Evolutionary conservation across 768 basidiomycete species (phyloP).

Genomic region (Zangia roseola): DNA sequence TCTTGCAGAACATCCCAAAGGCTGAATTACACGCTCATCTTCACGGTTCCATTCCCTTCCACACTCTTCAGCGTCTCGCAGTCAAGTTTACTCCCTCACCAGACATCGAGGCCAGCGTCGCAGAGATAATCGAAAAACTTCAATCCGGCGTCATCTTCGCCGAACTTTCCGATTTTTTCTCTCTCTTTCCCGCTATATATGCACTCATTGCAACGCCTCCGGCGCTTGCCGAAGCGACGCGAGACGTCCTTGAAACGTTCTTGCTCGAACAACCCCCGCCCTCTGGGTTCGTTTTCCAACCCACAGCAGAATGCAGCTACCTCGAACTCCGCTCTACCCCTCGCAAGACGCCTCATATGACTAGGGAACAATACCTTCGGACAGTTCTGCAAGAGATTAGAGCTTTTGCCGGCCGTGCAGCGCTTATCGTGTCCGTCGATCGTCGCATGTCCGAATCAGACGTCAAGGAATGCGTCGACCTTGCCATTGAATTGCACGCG

Average conservation of each 20-base stretch:
- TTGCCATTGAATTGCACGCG: constrained; percentile 53
- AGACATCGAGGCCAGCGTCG: constrained; percentile 36
- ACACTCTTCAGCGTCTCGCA: constrained; percentile 61
- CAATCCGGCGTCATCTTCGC: constrained; percentile 42
- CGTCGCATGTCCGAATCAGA: constrained; percentile 56
- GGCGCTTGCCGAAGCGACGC: constrained; percentile 53
- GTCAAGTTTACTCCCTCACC: constrained; percentile 31
- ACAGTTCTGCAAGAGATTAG: constrained; percentile 67
- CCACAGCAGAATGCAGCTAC: constrained; percentile 59
- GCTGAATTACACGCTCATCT: constrained; percentile 87
- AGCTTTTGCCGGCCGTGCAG: constrained; percentile 51
- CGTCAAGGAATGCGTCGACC: constrained; percentile 53
- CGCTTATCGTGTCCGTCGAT: constrained; percentile 76
- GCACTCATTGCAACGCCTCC: constrained; percentile 64
- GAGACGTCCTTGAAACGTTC: constrained; percentile 66
- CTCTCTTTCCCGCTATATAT: constrained; percentile 76
- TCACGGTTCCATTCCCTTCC: constrained; percentile 78
- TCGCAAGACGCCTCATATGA: constrained; percentile 56
- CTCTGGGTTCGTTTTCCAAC: constrained; percentile 28
- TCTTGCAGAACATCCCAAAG: constrained; percentile 67
- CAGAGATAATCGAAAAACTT: constrained; percentile 42
- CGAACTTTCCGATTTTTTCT: constrained; percentile 71
- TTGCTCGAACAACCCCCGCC: constrained; percentile 34
- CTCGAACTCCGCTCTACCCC: constrained; percentile 87
- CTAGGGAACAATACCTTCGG: constrained; percentile 56